Percentiles rank a stretch among this genome's conserved stretches.
These are phyloP conservation scores for Colletotrichum sp. DNA, from an alignment of 2,329 filamentous ascomycete genomes.

Conservation along the genomic window DNA sequence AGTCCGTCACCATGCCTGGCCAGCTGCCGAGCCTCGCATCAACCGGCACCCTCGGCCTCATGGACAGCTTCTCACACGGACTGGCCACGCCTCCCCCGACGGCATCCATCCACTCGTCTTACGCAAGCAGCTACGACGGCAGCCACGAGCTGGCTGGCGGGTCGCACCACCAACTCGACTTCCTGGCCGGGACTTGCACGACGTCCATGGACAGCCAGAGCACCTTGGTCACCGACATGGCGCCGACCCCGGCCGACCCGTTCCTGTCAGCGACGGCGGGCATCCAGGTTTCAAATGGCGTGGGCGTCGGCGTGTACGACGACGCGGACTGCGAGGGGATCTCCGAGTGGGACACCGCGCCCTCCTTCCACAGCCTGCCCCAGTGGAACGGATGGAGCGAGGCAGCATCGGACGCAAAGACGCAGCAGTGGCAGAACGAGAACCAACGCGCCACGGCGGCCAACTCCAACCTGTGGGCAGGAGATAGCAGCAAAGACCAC, in stretches of 20 bases:
- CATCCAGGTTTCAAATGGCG: constrained; percentile 22
- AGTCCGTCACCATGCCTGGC: constrained; percentile 35
- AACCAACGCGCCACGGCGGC: constrained; percentile 24
- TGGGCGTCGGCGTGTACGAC: constrained; percentile 20
- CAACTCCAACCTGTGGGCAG: constrained; percentile 31
- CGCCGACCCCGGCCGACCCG: constrained; percentile 15
- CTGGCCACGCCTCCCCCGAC: constrained; percentile 63
- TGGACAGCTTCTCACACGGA: constrained; percentile 57
- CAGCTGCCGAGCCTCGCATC: constrained; percentile 38
- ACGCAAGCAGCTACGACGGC: constrained; percentile 50
- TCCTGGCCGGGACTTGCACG: constrained; percentile 15
- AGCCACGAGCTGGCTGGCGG: constrained; percentile 19
- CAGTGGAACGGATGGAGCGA: constrained; percentile 23
- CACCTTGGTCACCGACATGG: constrained; percentile 20
- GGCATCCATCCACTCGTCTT: constrained; percentile 53
- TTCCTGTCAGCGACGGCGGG: constrained; percentile 22
- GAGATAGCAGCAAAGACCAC: constrained; percentile 28
- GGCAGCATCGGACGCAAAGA: constrained; percentile 7
- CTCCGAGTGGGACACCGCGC: constrained; percentile 17
- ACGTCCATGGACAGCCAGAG: constrained; percentile 22
- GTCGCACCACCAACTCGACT: constrained; percentile 22
- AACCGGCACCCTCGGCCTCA: constrained; percentile 41
- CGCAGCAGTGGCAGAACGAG: constrained; percentile 21
- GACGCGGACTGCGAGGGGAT: constrained; percentile 18
- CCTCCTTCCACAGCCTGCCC: constrained; percentile 17